phyloP scores from a whole-genome alignment of 768 basidiomycete genomes.

The Panaeolus papilionaceus region DNA sequence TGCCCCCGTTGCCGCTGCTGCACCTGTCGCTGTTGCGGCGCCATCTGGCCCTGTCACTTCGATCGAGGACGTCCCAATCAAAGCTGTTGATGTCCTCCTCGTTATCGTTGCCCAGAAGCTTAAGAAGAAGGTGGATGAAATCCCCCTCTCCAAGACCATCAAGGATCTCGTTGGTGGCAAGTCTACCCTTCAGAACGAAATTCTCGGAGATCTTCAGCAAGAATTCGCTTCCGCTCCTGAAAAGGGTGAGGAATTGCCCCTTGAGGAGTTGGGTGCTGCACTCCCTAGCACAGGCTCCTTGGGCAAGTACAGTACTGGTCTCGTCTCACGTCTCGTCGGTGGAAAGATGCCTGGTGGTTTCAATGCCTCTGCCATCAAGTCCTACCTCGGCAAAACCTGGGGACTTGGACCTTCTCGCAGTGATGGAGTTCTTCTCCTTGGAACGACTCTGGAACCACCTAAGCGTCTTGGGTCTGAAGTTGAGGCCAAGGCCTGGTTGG shows the following conservation, averaged over 20 bases:
- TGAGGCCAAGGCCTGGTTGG: conserved; percentile 95
- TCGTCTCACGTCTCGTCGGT: conserved; percentile 91
- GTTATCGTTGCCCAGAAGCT: conserved; percentile 96
- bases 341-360: conserved; percentile 99
- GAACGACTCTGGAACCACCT: conserved; percentile 90
- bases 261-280: conserved; percentile 93
- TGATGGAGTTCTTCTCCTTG: conserved; percentile 90
- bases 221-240: conserved; percentile 96
- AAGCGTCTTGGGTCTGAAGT: conserved; percentile 91
- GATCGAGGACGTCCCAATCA: conserved; percentile 91
- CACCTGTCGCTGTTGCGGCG: conserved; percentile 49
- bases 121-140: conserved; percentile 92
- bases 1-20: conserved; percentile 45
- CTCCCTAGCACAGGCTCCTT: conserved; percentile 71
- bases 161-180: conserved; percentile 99
- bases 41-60: conserved; percentile 69
- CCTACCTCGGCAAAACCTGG: conserved; percentile 91
- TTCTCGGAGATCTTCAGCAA: conserved; percentile 93
- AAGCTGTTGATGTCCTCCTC: conserved; percentile 86
- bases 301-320: conserved; percentile 92
- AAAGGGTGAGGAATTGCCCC: conserved; percentile 96
- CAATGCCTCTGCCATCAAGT: conserved; percentile 90
- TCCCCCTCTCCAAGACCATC: conserved; percentile 92
- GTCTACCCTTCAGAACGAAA: conserved; percentile 98
- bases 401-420: conserved; percentile 91